phyloP scores from a whole-genome alignment of 305 asterid genomes.

The Salvia sclarea region DNA sequence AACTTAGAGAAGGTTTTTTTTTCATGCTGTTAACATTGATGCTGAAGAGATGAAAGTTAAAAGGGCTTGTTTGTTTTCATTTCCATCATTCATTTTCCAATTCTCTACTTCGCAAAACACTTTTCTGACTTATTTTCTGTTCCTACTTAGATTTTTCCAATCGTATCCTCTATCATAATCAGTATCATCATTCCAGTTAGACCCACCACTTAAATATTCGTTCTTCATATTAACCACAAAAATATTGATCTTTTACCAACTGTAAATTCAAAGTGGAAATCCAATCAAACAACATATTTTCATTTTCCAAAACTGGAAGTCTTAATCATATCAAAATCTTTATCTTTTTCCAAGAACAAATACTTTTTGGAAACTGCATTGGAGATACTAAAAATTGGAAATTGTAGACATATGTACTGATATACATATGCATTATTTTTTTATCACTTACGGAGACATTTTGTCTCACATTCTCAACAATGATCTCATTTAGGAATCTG shows the following conservation, averaged over 20 bases:
- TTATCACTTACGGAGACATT: neutral
- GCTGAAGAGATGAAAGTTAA: neutral
- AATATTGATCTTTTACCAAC: neutral
- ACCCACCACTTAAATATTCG: neutral
- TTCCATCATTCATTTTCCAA: neutral
- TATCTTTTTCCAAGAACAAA: no score
- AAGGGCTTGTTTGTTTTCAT: neutral
- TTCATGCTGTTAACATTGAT: constrained; percentile 22
- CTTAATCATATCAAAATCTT: neutral
- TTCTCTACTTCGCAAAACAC: neutral
- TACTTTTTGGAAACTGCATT: no score
- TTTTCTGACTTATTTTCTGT: neutral
- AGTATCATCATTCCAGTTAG: neutral
- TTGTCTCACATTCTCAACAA: neutral
- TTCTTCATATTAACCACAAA: neutral
- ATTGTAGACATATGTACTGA: neutral
- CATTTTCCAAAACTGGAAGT: neutral
- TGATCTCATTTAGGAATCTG: neutral
- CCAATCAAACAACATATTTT: neutral
- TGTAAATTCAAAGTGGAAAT: neutral
- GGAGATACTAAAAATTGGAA: no score
- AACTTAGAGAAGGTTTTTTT: constrained; percentile 87
- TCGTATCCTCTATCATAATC: neutral
- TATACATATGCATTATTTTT: neutral
- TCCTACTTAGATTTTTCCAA: neutral